phyloP scores from a whole-genome alignment of 1,139 yeast species.

The Hemisphaericaspora subhashii region DNA sequence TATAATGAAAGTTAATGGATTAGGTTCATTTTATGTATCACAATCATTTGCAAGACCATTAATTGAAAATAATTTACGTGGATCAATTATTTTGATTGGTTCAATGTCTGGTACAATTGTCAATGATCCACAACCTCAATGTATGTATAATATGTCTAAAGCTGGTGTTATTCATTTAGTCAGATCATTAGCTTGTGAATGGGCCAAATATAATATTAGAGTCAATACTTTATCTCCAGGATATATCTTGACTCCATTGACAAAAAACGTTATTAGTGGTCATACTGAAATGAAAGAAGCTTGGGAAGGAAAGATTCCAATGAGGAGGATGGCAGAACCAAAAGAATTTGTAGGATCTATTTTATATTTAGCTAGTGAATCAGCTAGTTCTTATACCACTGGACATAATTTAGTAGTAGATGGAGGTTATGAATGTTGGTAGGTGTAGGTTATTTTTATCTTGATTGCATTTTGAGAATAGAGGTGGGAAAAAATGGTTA shows the following conservation, averaged over 20 bases:
- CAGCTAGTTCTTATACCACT: conserved; percentile 48
- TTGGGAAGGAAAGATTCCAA: conserved; percentile 50
- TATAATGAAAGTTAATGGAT: conserved; percentile 67
- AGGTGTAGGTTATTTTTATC: no score
- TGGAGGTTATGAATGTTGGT: conserved; percentile 49
- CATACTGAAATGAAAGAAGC: conserved; percentile 48
- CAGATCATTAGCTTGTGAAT: conserved; percentile 50
- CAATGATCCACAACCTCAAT: conserved; percentile 52
- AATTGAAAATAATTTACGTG: conserved; percentile 53
- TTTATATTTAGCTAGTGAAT: conserved; percentile 47
- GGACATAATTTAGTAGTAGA: conserved; percentile 53
- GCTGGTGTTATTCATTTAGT: conserved; percentile 52
- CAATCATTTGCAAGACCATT: conserved; percentile 66
- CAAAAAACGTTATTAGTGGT: conserved; percentile 46
- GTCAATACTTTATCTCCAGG: conserved; percentile 51
- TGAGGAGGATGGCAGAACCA: conserved; percentile 54
- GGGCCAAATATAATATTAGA: conserved; percentile 52
- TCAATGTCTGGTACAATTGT: conserved; percentile 53
- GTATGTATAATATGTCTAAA: conserved; percentile 53
- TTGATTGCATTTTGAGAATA: no score
- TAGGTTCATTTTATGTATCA: conserved; percentile 72
- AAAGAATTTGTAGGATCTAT: conserved; percentile 50
- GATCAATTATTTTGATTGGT: conserved; percentile 47
- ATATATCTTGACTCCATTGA: conserved; percentile 50
- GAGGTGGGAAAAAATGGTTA: no score